Conservation (phyloP, 352 stramenopile genomes). For the Pythium periplocum region DNA sequence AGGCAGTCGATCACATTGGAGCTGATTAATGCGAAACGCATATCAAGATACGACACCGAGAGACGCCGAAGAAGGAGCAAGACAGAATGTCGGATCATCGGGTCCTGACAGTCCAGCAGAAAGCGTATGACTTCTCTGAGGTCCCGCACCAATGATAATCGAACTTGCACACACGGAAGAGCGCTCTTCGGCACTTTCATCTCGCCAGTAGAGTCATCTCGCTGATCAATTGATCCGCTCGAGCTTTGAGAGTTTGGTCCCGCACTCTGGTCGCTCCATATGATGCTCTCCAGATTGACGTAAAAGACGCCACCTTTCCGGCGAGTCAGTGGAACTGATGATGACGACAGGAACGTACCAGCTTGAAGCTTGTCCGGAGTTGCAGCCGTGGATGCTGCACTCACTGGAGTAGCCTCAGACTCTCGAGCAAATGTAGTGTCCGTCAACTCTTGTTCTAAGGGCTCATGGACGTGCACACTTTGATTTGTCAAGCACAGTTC, state of each 20-base stretch:
- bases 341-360: background rate
- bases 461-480: constrained; percentile 60
- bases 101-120: constrained; percentile 51
- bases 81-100: constrained; percentile 39
- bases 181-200: constrained; percentile 16
- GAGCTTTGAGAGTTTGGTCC: background rate
- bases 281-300: constrained; percentile 75
- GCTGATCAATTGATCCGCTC: background rate
- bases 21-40: constrained; percentile 67
- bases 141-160: constrained; percentile 68
- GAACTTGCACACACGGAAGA: constrained; percentile 48
- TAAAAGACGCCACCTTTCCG: constrained; percentile 61
- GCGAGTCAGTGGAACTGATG: background rate
- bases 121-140: constrained; percentile 60
- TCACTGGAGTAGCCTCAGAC: constrained; percentile 6
- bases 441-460: constrained; percentile 62
- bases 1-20: constrained; percentile 75
- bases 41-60: constrained; percentile 63
- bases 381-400: background rate
- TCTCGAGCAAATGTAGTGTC: constrained; percentile 59
- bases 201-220: background rate
- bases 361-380: background rate
- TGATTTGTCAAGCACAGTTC: constrained; percentile 77
- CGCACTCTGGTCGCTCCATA: constrained; percentile 67
- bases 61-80: constrained; percentile 54